Base-by-base conservation (phyloP, 2,329 filamentous ascomycete genomes). In the Apiospora marii region DNA sequence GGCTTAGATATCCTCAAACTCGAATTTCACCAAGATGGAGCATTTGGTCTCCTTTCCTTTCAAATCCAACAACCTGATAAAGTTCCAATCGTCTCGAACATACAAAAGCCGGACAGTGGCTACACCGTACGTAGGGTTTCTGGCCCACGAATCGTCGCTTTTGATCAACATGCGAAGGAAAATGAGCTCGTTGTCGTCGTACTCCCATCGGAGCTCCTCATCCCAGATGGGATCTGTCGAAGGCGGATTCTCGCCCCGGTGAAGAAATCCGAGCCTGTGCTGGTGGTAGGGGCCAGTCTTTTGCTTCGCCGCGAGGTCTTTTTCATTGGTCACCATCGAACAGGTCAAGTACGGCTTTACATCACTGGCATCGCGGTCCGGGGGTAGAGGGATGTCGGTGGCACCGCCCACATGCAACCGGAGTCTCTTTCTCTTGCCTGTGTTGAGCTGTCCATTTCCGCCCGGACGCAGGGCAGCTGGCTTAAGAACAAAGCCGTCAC, bases 121-220 rank as follows among this genome's bases (percentile, higher is more conserved):
- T 1, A 91, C 90, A 0, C 87, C 88, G 74, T 92, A 87, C 70
- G 90, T 87, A 0, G 91, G 90, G 75, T 93, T 93, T 64, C 82
- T 83, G 0, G 89, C 83, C 80, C 90, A 93, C 74, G 85, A 86
- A 73, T 91, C 89, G 73, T 93, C 91, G 75, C 88, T 91, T 84
- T 93, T 93, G 81, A 93, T 85, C 58, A 92, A 82, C 73, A 93
- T 85, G 0, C 91, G 84, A 75, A 93, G 75, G 76, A 93, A 93
- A 0, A 87, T 87, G 68, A 93, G 78, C 78, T 92, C 91, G 75
- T 90, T 92, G 72, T 92, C 91, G 7, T 91, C 88, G 76, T 89
- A 93, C 73, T 91, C 89, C 91, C 91, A 93, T 77, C 92, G 90
- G 12, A 93, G 82, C 19, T 83, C 84, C 79, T 93, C 90, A 75